Evolutionary conservation across 2,329 filamentous ascomycete genomes (phyloP).

Genomic region (Rhinocladiella similis): DNA sequence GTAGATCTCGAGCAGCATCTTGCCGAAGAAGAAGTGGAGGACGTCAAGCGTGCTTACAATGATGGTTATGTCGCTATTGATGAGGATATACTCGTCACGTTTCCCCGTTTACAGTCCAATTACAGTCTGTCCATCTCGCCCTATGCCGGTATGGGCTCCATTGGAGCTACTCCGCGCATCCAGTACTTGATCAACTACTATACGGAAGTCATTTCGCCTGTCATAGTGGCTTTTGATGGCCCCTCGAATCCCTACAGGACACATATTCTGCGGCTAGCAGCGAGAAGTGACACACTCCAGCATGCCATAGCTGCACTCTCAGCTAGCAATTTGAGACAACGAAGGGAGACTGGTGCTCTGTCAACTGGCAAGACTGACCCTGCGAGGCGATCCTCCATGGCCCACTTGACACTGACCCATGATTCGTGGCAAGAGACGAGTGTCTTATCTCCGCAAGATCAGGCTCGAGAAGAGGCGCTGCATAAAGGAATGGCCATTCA

Average conservation of each 20-base stretch:
- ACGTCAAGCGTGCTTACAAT: constrained; percentile 12
- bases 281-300: constrained; percentile 77
- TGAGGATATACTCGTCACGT: constrained; percentile 10
- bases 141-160: constrained; percentile 35
- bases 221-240: constrained; percentile 87
- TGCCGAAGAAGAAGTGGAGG: constrained; percentile 33
- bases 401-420: constrained; percentile 45
- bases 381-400: constrained; percentile 49
- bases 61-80: constrained; percentile 18
- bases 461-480: constrained; percentile 73
- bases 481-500: constrained; percentile 83
- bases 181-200: constrained; percentile 92
- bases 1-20: not conserved
- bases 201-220: constrained; percentile 85
- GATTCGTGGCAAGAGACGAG: constrained; percentile 41
- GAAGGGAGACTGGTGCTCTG: constrained; percentile 56
- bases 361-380: constrained; percentile 54
- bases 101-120: constrained; percentile 12
- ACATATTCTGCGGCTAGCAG: constrained; percentile 76
- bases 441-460: constrained; percentile 55
- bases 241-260: constrained; percentile 82
- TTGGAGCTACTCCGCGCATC: constrained; percentile 71
- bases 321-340: constrained; percentile 87
- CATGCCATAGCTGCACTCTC: constrained; percentile 88
- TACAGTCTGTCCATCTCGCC: constrained; percentile 20